Evolutionary conservation across 1,139 yeast genomes (phyloP).

Genomic region (Yamadazyma dendronema): DNA sequence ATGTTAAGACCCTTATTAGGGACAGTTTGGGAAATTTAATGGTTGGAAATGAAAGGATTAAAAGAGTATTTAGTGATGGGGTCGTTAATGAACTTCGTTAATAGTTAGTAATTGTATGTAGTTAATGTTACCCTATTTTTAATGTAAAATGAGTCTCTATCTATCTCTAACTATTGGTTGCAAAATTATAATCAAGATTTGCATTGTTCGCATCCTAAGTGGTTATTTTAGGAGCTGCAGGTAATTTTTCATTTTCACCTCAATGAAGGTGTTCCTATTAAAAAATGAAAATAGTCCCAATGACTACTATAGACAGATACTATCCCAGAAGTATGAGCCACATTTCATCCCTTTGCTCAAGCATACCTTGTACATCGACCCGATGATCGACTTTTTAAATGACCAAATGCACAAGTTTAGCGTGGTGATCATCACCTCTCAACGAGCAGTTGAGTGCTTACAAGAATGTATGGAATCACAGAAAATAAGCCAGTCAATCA

Average conservation of each 20-base stretch:
- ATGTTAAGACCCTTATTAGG: conserved; percentile 48
- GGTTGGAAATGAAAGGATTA: conserved; percentile 69
- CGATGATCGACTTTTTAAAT: conserved; percentile 9
- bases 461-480: conserved; percentile 11
- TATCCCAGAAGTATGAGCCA: conserved; percentile 12
- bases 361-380: conserved; percentile 12
- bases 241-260: neutral
- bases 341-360: conserved; percentile 15
- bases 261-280: conserved; percentile 12
- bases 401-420: conserved; percentile 9
- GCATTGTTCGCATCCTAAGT: neutral
- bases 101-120: neutral
- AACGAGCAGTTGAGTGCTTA: conserved; percentile 84
- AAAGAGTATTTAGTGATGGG: conserved; percentile 44
- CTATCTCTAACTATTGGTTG: too few species aligned
- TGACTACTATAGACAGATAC: conserved; percentile 17
- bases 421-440: conserved; percentile 71
- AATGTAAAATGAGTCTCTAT: neutral
- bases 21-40: conserved; percentile 57
- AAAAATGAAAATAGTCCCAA: conserved; percentile 14
- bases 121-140: neutral
- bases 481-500: conserved; percentile 2
- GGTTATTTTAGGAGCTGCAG: neutral
- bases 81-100: conserved; percentile 1
- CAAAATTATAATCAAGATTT: neutral